Base-by-base conservation (phyloP, 768 basidiomycete genomes). In the Hygrophoropsis aurantiaca region DNA sequence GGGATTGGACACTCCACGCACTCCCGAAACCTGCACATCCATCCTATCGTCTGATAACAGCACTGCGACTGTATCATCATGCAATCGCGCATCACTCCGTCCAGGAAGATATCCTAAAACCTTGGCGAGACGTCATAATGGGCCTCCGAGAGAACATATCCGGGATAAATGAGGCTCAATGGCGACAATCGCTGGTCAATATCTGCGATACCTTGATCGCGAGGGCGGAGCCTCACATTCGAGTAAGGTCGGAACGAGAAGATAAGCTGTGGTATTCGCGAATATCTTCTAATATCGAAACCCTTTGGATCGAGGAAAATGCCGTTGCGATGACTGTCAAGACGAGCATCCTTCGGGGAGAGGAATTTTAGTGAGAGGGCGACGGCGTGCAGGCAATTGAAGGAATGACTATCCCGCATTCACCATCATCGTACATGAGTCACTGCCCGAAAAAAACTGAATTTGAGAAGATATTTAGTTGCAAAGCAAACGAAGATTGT, bases 1-100 rank as follows among this genome's bases (percentile, higher is more conserved):
- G 94, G 21, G 81, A 91, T 47, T 94, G 91, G 85, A 87, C 82
- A 1, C 64, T 95, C 20, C 82, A 93, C 54, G 69, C 70, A 9
- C 68, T 72, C 2, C 82, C 84, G 10, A 56, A 59, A 3, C 78
- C 85, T 13, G 81, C 83, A 11, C 78, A 86, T 54, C 90, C 91
- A 1, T 95, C 91, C 1, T 94, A 85, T 67, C 80, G 90, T 11
- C 65, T 94, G 46, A 79, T 92, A 51, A 73, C 80, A 20, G 79
- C 84, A 9, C 69, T 97, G 57, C 78, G 87, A 43, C 70, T 94
- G 27, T 74, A 84, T 59, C 73, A 84, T 54, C 53, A 81, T 19
- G 55, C 75, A 36, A 61, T 75, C 42, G 50, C 67, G 10, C 53
- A 40, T 53, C 43, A 59, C 32, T 42, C 42, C 46, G 36, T 46